Base-by-base conservation (phyloP, 2,329 filamentous ascomycete genomes). In the Iodosphaeria phyllophila region DNA sequence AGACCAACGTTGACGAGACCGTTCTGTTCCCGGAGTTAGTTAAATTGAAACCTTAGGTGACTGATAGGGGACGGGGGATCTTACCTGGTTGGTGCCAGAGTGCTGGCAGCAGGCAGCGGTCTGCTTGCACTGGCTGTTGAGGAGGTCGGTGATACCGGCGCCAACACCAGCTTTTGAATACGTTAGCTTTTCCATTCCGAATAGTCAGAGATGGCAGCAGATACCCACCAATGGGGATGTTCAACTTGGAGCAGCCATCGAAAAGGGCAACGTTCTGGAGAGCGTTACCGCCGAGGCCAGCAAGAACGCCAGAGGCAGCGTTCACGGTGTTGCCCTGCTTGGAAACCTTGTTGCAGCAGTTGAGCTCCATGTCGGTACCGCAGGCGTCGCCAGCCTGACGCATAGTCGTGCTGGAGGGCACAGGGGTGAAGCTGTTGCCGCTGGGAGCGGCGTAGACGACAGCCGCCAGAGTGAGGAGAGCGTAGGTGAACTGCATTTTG, bases 401-500 rank as follows among this genome's bases (percentile, higher is more conserved):
- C 22, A 43, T 32, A 26, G 41, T 43, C 9, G 36, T 30, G 28
- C 38, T 37, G 31, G 31, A 32, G 16, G 35, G 31, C 11, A 26
- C 22, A 13, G 28, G 24, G 22, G 30, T 26, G 25, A 24, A 26
- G 28, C 9, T 8, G 16, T 12, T 4, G 14, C 25, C 24, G 19
- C 20, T 32, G 18, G 42, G 41, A n/a, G 28, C 28, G 21, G 35
- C 42, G 12, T 38, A 5, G 24, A 32, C 34, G 35, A 47, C 40
- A 25, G 46, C 36, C 38, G 51, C 44, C 34, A 46, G 35, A 30
- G 47, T 43, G 32, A 53, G 25, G 30, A 47, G n/a, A n/a, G n/a
- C n/a, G n/a, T n/a, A n/a, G n/a, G n/a, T n/a, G n/a, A n/a, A 49
- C 46, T 52, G 52, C 54, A 58, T 58, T 28, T 51, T 53, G 42